Percentiles rank a stretch among this genome's conserved stretches.
Evolutionary conservation across 495 filamentous ascomycete genomes (phyloP).

Genomic region (Aspergillus avenaceus): DNA sequence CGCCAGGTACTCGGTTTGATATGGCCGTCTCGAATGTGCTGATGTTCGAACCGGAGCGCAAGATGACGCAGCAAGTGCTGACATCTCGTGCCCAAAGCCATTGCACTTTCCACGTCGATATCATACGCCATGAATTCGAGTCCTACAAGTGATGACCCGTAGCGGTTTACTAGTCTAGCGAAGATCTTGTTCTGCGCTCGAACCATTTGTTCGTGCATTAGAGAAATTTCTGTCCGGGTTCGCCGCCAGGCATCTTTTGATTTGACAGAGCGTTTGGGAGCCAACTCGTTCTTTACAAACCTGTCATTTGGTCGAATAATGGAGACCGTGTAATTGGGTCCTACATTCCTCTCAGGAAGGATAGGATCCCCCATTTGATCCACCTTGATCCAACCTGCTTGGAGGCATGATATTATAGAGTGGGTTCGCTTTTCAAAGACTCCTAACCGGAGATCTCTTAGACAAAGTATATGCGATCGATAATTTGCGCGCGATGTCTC

Average conservation of each 20-base stretch:
- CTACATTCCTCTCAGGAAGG: background rate
- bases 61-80: slow-evolving; percentile 24
- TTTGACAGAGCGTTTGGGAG: background rate
- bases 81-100: slow-evolving; percentile 18
- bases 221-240: background rate
- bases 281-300: background rate
- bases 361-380: slow-evolving; percentile 6
- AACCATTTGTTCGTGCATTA: slow-evolving; percentile 18
- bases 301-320: slow-evolving; percentile 11
- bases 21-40: slow-evolving; percentile 26
- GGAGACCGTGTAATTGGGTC: slow-evolving; percentile 13
- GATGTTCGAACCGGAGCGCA: slow-evolving; percentile 35
- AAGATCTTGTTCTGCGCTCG: slow-evolving; percentile 24
- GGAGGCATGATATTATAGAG: slow-evolving; percentile 27
- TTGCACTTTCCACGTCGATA: slow-evolving; percentile 20
- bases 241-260: slow-evolving; percentile 1
- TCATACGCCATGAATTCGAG: slow-evolving; percentile 34
- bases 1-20: slow-evolving; percentile 24
- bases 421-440: slow-evolving; percentile 32
- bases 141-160: slow-evolving; percentile 19
- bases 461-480: slow-evolving; percentile 22
- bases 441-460: slow-evolving; percentile 25
- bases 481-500: slow-evolving; percentile 28
- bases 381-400: slow-evolving; percentile 23
- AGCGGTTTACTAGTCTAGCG: slow-evolving; percentile 16